Evolutionary conservation across 2,329 filamentous ascomycete genomes (phyloP), one percentile per base, ranked within the genome.

Genomic region (Colletotrichum ledebouriae): DNA sequence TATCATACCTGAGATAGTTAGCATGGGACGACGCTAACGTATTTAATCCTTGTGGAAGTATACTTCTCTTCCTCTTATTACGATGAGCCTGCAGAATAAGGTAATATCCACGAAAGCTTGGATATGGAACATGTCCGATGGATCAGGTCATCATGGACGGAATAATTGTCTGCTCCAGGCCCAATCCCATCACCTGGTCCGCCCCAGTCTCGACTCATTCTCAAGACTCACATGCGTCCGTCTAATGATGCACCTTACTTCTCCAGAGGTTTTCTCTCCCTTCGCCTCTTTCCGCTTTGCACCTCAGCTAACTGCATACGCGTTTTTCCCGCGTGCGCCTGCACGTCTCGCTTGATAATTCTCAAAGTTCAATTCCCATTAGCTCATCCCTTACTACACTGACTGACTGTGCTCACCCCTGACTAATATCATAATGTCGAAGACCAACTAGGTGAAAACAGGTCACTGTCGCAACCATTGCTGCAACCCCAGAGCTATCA

Each of bases 401-500:
- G 6, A 29, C 25, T 29, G 25, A 29, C 25, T 29, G 6, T 22
- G n/a, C 61, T 17, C 29, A 52, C 22, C 61, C 20, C 41, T 20
- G 42, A 47, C 39, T 57, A 56, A 41, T 37, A 50, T 62, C 50
- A 62, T n/a, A 62, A 33, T 6, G 10, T 46, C 22, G 22, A 58
- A 11, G 12, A 56, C 42, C 63, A 53, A n/a, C 34, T 46, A 22
- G 37, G 17, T 9, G 39, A 44, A 55, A 46, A 42, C 34, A 34
- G 52, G 55, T 11, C 25, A 49, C 25, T 44, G 46, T 50, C 29
- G 59, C 59, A 58, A 58, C 60, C 29, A 59, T 64, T 67, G 46
- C 60, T 59, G 65, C 60, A 53, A 59, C 46, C 64, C 17, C 33
- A 41, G n/a, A 47, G 34, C 55, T 56, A 49, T 20, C 41, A 56